Conservation (phyloP, 805 yeast species). For the Candida maesae region DNA sequence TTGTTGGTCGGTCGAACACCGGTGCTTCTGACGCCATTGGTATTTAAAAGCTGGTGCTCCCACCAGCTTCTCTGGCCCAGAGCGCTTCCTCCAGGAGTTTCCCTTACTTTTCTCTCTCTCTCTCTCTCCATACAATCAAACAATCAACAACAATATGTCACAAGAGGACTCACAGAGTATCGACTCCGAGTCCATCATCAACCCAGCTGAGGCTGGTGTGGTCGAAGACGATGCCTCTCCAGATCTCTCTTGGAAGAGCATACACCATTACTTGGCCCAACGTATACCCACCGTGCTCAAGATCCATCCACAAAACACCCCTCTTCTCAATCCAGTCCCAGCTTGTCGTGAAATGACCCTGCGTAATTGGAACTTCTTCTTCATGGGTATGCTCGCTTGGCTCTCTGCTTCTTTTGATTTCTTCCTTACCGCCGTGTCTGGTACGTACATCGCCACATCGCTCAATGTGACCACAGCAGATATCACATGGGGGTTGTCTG, state of each 20-base stretch:
- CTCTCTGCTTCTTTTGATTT: conserved; percentile 72
- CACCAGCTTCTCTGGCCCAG: no score
- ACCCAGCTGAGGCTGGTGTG: not conserved
- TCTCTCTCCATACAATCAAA: no score
- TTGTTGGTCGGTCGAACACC: no score
- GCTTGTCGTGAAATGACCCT: conserved; percentile 35
- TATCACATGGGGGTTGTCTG: conserved; percentile 70
- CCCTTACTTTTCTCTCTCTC: no score
- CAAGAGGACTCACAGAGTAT: not conserved
- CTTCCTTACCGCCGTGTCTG: conserved; percentile 58
- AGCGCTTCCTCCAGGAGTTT: no score
- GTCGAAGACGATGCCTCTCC: conserved; percentile 3
- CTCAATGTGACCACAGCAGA: conserved; percentile 44
- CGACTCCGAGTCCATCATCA: not conserved
- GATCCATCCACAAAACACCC: conserved; percentile 23
- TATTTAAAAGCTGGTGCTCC: no score
- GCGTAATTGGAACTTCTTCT: conserved; percentile 53
- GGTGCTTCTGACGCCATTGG: no score
- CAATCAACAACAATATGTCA: not conserved
- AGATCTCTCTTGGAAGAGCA: conserved; percentile 3
- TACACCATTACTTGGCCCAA: conserved; percentile 19
- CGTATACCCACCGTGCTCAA: conserved; percentile 24
- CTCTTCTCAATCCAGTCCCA: conserved; percentile 41
- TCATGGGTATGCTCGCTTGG: conserved; percentile 63
- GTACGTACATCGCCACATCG: conserved; percentile 45